Evolutionary conservation across 768 basidiomycete species (phyloP).

Genomic region (Lentinula aciculospora): DNA sequence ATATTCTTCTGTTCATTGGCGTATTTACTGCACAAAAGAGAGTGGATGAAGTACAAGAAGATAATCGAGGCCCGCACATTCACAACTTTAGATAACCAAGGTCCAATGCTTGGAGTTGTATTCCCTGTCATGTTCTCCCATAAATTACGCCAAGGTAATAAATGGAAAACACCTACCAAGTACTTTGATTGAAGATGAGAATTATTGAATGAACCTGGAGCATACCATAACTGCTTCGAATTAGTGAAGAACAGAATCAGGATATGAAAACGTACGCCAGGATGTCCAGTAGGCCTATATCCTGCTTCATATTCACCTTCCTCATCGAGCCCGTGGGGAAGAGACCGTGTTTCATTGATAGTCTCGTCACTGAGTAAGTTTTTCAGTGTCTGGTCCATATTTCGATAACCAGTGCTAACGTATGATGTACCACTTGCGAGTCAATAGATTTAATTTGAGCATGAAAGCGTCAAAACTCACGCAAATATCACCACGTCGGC

Average conservation of each 20-base stretch:
- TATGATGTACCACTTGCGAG: not conserved
- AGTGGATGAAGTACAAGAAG: no score
- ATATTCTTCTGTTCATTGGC: no score
- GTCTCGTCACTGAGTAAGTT: conserved; percentile 18
- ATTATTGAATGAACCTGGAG: conserved; percentile 19
- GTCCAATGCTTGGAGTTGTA: not conserved
- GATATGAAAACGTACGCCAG: conserved; percentile 16
- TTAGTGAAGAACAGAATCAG: not conserved
- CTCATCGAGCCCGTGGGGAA: conserved; percentile 21
- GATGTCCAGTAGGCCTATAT: conserved; percentile 25
- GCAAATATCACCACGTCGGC: conserved; percentile 44
- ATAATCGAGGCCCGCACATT: no score
- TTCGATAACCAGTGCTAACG: conserved; percentile 21
- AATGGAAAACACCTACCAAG: conserved; percentile 9
- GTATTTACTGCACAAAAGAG: no score
- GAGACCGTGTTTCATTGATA: conserved; percentile 12
- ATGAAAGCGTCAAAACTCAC: conserved; percentile 13
- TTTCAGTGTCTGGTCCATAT: conserved; percentile 16
- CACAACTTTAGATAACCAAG: not conserved
- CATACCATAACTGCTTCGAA: conserved; percentile 20
- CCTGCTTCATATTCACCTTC: conserved; percentile 22
- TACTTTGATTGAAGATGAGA: conserved; percentile 21
- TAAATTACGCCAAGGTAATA: not conserved
- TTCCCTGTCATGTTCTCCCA: conserved; percentile 15
- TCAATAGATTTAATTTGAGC: not conserved